Evolutionary conservation across 495 filamentous ascomycete species (phyloP), one percentile per base, ranked within the genome.

Genomic region (Astrothelium macrocarpum): DNA sequence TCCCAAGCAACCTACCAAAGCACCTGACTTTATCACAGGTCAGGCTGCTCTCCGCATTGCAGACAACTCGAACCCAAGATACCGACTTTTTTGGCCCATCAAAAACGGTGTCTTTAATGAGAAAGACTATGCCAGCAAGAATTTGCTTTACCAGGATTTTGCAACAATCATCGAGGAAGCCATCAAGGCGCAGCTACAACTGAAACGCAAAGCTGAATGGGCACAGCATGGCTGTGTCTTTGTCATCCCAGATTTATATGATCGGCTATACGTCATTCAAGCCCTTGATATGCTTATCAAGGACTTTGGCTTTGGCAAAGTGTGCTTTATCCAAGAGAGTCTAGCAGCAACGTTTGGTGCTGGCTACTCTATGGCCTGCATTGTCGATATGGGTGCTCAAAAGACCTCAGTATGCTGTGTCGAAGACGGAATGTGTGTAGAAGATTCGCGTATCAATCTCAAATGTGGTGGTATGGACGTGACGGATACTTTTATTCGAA

Each of bases 381-480:
- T 98, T 62, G 92, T 98, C 4, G 94, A 98, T 72, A 88, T 97
- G 46, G 94, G 94, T 20, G 95, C 94, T 2, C 91, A 97, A 76
- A 98, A 98, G 79, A 97, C 94, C 2, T 96, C 95, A 1, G 90
- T 98, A 42, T 91, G 91, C 68, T 98, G 94, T 70, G 95, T 97
- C 31, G 94, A 98, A 70, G 94, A 98, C 72, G 94, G 94, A 14
- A 88, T 98, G 80, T 91, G 88, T 72, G 78, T 96, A 32, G 92
- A 96, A 66, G 91, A 96, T 67, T 97, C 94, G 4, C 81, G 87
- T 1, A 80, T 98, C 66, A 98, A 97, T 71, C 79, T 97, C 59
- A 97, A 97, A 74, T 95, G 87, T 67, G 94, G 94, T 58, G 95
- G 94, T 1, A 82, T 80, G 59, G 94, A 98, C 75, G 88, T 97